phyloP scores from a whole-genome alignment of 805 yeast genomes.

The Cyberlindnera euphorbiae region DNA sequence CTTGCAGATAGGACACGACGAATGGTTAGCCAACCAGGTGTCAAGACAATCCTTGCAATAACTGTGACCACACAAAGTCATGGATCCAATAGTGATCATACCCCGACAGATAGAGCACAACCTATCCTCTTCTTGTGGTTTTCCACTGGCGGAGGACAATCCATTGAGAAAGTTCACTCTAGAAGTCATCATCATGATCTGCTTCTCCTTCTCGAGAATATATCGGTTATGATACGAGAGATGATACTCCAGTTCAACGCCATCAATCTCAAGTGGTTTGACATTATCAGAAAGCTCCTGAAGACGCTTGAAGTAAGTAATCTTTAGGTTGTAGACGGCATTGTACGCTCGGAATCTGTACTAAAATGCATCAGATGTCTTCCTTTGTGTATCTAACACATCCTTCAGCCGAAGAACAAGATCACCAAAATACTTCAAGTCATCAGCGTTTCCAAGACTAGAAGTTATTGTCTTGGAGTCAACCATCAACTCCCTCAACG shows the following conservation, averaged over 20 bases:
- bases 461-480: slow-evolving; percentile 11
- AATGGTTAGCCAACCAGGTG: slow-evolving; percentile 60
- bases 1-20: slow-evolving; percentile 82
- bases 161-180: slow-evolving; percentile 44
- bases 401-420: slow-evolving; percentile 21
- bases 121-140: slow-evolving; percentile 26
- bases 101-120: slow-evolving; percentile 78
- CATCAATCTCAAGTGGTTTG: slow-evolving; percentile 38
- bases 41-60: slow-evolving; percentile 79
- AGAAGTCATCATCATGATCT: background rate
- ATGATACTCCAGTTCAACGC: background rate
- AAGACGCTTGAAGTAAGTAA: slow-evolving; percentile 77
- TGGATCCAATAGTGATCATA: slow-evolving; percentile 64
- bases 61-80: slow-evolving; percentile 89
- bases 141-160: background rate
- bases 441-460: slow-evolving; percentile 1
- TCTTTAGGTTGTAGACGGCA: slow-evolving; percentile 69
- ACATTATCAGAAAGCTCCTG: slow-evolving; percentile 87
- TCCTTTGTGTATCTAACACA: slow-evolving; percentile 30
- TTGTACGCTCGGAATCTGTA: slow-evolving; percentile 51
- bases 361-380: slow-evolving; percentile 23
- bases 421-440: slow-evolving; percentile 7
- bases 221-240: no score
- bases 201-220: background rate
- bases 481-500: slow-evolving; percentile 15